These are phyloP conservation scores for Phlebiopsis flavidoalba DNA, from an alignment of 768 basidiomycete species.

Conservation along the genomic window DNA sequence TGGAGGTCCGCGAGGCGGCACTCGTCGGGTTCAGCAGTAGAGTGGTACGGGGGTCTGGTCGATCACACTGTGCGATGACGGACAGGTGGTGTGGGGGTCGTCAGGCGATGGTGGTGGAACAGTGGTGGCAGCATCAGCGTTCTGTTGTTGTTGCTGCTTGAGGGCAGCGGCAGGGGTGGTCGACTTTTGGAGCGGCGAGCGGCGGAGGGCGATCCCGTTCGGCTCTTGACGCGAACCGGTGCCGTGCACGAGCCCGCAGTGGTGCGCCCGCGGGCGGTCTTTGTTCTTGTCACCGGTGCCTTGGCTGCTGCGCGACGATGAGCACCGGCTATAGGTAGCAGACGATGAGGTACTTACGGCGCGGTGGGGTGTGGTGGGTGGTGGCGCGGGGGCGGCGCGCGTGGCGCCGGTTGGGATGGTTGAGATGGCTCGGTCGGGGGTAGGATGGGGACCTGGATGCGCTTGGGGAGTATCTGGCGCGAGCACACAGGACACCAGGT, in stretches of 20 bases:
- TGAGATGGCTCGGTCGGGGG: constrained; percentile 13
- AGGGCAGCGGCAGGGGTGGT: constrained; percentile 10
- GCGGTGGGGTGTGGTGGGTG: constrained; percentile 35
- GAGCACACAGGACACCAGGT: constrained; percentile 81
- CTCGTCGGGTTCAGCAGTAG: constrained; percentile 80
- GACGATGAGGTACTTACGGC: constrained; percentile 28
- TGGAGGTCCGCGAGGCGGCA: constrained; percentile 60
- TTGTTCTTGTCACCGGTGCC: constrained; percentile 22
- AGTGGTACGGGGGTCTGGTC: constrained; percentile 77
- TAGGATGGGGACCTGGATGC: constrained; percentile 45
- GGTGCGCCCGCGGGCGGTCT: constrained; percentile 32
- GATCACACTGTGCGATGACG: constrained; percentile 68
- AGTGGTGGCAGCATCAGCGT: constrained; percentile 3
- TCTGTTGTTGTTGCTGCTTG: constrained; percentile 7
- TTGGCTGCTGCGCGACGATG: constrained; percentile 21
- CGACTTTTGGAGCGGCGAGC: constrained; percentile 20
- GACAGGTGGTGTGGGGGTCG: constrained; percentile 27
- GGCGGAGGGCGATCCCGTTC: constrained; percentile 52
- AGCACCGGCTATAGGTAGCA: neutral
- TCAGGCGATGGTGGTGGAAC: constrained; percentile 19
- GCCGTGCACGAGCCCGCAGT: constrained; percentile 55
- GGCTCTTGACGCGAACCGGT: constrained; percentile 53
- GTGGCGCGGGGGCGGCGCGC: constrained; percentile 28
- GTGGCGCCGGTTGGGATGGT: neutral
- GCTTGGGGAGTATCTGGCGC: constrained; percentile 76